Conservation (phyloP, 73 alveolate species). For the Breviolum minutum region DNA sequence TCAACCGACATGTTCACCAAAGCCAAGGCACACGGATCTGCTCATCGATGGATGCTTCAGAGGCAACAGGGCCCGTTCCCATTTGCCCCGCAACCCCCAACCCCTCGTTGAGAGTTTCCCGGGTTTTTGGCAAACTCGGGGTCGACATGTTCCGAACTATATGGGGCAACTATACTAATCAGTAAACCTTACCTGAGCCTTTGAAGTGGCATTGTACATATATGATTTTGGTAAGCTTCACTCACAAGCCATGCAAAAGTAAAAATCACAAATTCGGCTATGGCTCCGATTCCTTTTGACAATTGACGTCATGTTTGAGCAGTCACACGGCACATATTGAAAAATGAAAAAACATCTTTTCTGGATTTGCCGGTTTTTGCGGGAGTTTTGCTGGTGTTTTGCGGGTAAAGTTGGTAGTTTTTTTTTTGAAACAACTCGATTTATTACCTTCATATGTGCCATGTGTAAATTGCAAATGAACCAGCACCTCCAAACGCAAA, state of each 20-base stretch:
- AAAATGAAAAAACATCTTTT: background rate
- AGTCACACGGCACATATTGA: background rate
- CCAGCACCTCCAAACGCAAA: background rate
- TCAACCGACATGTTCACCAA: background rate
- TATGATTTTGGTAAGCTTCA: no score
- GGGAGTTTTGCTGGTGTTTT: conserved; percentile 12
- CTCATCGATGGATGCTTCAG: background rate
- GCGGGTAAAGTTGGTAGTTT: background rate
- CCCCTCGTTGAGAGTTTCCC: background rate
- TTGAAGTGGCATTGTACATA: no score
- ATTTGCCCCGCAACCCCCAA: background rate
- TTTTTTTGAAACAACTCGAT: background rate
- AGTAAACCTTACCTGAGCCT: no score
- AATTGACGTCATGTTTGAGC: background rate
- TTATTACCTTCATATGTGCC: background rate
- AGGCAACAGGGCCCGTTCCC: background rate
- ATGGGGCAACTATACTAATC: no score
- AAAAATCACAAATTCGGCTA: no score
- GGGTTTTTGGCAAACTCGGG: background rate
- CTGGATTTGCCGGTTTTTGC: conserved; percentile 26
- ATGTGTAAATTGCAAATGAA: background rate
- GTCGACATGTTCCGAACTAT: no score
- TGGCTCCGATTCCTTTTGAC: background rate
- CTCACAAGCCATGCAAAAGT: background rate
- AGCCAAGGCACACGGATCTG: background rate